Evolutionary conservation across 257 asterid genomes (phyloP), one percentile per base, ranked within the genome.

Genomic region (Leonotis leonurus): DNA sequence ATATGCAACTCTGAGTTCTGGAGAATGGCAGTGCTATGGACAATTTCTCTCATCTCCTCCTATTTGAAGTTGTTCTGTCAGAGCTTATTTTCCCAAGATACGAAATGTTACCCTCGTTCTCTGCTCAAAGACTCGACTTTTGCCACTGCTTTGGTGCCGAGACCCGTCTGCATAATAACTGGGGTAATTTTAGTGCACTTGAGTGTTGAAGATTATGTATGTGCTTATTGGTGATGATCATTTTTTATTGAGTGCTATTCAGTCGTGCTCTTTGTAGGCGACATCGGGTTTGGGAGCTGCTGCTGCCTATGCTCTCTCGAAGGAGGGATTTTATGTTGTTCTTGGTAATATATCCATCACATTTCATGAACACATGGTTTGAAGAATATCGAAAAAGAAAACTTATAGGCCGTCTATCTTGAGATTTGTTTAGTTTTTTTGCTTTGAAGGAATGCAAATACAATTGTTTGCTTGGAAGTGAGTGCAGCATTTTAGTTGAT

Each of bases 231-330:
- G 7, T 29, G 26, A 11, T 21, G 18, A 27, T 24, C 20, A 3
- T 16, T 27, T 64, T 44, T 58, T 51, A 8, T 7, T 12, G 26
- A 33, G 39, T 8, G 53, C 66, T 55, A 29, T 33, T 50, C n/a
- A 35, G 39, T 7, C 37, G 14, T 26, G 27, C 51, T 37, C 32
- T 62, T 73, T 72, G 65, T 82, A 88, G 97, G 95, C 95, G 39
- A 82, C 98, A 7, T 88, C 95, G 64, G 97, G 98, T 56, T 80
- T 91, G 75, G 98, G 96, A 57, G 96, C 89, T 60, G 90, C 88
- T 59, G 86, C 88, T 59, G 89, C 95, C 7, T 63, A 59, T 75
- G 95, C 87, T 44, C 85, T 91, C 65, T 79, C 95, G 7, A 73
- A 73, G 69, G 83, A 91, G 78, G 98, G 93, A 3, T 91, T 74